A percentile compares a stretch with the other conserved stretches of the same genome.
phyloP scores from a whole-genome alignment of 768 basidiomycete species.

The Termitomyces sp. region DNA sequence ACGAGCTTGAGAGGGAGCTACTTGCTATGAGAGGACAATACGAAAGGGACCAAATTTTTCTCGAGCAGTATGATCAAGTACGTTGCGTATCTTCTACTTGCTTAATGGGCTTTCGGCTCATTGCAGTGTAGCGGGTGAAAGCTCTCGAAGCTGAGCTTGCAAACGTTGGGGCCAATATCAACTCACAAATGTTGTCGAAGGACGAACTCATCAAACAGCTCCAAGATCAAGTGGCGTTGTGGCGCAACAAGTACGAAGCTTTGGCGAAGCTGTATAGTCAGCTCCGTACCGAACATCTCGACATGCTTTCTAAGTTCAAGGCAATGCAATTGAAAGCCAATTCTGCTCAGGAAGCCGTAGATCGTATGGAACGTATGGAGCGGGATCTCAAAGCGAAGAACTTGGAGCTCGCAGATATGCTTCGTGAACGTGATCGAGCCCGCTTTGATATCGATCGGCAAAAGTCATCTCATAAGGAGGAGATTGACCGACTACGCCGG shows the following conservation, averaged over 20 bases:
- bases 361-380: constrained; percentile 99
- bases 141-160: constrained; percentile 87
- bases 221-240: constrained; percentile 93
- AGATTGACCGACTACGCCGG: constrained; percentile 86
- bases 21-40: constrained; percentile 95
- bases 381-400: constrained; percentile 98
- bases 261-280: constrained; percentile 98
- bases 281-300: constrained; percentile 93
- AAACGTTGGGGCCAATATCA: constrained; percentile 71
- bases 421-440: constrained; percentile 93
- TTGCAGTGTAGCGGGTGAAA: constrained; percentile 75
- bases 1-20: constrained; percentile 86
- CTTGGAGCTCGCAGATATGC: constrained; percentile 97
- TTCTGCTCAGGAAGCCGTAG: constrained; percentile 96
- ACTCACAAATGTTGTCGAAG: constrained; percentile 84
- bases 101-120: constrained; percentile 4
- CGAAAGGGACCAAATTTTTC: constrained; percentile 94
- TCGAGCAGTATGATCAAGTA: constrained; percentile 97
- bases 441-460: constrained; percentile 93
- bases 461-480: constrained; percentile 94
- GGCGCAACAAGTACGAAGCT: constrained; percentile 99
- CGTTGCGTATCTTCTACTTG: constrained; percentile 23
- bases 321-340: constrained; percentile 97
- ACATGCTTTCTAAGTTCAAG: constrained; percentile 96
- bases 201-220: constrained; percentile 95